Percentiles rank a stretch among this genome's conserved stretches.
Conservation (phyloP, 2,329 filamentous ascomycete species). For the Apiospora aurea region DNA sequence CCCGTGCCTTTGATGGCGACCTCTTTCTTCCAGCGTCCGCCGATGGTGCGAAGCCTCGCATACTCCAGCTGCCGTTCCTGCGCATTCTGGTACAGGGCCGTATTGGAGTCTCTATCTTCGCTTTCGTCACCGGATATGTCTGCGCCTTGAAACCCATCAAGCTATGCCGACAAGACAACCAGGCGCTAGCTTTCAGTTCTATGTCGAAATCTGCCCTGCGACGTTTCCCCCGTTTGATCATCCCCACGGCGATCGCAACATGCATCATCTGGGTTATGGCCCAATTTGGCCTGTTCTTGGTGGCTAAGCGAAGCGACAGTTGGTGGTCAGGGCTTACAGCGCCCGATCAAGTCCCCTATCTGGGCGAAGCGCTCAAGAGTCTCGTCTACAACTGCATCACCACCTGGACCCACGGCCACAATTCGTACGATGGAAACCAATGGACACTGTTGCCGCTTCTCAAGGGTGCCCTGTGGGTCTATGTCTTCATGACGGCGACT, state of each 20-base stretch:
- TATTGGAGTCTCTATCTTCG: constrained; percentile 71
- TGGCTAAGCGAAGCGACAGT: constrained; percentile 63
- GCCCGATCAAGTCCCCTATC: constrained; percentile 48
- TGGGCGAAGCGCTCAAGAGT: constrained; percentile 50
- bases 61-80: constrained; percentile 65
- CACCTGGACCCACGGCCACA: constrained; percentile 59
- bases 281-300: constrained; percentile 63
- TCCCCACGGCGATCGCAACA: constrained; percentile 64
- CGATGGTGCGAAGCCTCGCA: constrained; percentile 52
- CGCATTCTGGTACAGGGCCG: constrained; percentile 67
- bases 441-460: constrained; percentile 65
- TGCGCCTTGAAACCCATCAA: constrained; percentile 68
- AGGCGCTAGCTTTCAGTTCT: constrained; percentile 58
- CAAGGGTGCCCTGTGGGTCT: constrained; percentile 61
- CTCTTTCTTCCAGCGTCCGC: constrained; percentile 55
- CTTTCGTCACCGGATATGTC: constrained; percentile 70
- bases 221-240: constrained; percentile 62
- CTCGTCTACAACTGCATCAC: constrained; percentile 53
- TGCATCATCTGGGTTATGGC: constrained; percentile 59
- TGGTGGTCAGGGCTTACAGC: constrained; percentile 64
- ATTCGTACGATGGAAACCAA: constrained; percentile 63
- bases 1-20: constrained; percentile 57
- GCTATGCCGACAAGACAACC: constrained; percentile 60
- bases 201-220: constrained; percentile 65
- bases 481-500: constrained; percentile 59